Conservation (phyloP, 2,329 filamentous ascomycete species). For the Penicillium fuscoglaucum region DNA sequence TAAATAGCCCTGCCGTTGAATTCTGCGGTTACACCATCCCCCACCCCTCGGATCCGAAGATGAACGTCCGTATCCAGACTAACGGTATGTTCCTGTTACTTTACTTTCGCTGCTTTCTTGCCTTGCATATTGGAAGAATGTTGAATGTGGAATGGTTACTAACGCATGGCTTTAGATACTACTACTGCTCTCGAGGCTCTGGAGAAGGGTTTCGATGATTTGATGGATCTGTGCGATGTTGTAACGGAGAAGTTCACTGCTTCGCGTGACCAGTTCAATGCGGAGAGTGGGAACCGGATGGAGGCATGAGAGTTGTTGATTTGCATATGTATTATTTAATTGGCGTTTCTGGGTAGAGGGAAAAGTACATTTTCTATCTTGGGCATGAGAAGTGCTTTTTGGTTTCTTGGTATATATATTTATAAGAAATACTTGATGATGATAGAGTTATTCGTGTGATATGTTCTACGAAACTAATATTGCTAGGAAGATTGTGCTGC, state of each 20-base stretch:
- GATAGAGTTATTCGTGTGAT: not conserved
- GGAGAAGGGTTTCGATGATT: slow-evolving; percentile 83
- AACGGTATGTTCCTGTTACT: slow-evolving; percentile 66
- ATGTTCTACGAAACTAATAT: not conserved
- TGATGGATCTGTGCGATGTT: slow-evolving; percentile 90
- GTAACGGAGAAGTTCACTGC: slow-evolving; percentile 84
- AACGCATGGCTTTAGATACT: slow-evolving; percentile 57
- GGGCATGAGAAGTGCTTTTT: slow-evolving; percentile 2
- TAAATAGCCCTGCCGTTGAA: slow-evolving; percentile 80
- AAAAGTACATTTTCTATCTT: slow-evolving; percentile 10
- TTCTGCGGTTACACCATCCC: slow-evolving; percentile 98
- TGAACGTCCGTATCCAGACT: slow-evolving; percentile 97
- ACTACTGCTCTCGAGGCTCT: slow-evolving; percentile 81
- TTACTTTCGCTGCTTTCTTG: not conserved
- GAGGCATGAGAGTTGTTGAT: slow-evolving; percentile 23
- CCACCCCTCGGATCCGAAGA: slow-evolving; percentile 91
- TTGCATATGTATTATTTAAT: slow-evolving; percentile 20
- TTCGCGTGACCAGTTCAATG: slow-evolving; percentile 63
- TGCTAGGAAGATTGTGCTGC: not conserved
- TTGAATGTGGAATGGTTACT: not conserved
- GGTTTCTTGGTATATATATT: not conserved
- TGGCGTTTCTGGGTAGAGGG: slow-evolving; percentile 28
- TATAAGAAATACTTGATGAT: not conserved
- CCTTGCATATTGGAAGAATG: not conserved
- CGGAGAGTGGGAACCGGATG: slow-evolving; percentile 38